Conservation (phyloP, 345 rosid genomes). For the Stellera chamaejasme region DNA sequence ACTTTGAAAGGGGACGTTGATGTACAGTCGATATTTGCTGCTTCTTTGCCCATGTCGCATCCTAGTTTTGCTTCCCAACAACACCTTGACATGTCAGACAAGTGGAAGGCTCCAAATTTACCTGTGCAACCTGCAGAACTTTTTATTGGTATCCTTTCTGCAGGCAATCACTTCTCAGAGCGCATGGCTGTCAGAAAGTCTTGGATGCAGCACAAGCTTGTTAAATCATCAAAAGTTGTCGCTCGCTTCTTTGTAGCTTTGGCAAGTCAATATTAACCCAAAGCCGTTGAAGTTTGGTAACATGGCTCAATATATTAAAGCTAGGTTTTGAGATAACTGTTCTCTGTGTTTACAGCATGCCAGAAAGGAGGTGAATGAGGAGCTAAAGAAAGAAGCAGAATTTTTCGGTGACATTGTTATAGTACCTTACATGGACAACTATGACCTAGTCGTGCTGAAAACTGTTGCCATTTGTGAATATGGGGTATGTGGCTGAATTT, state of each 20-base stretch:
- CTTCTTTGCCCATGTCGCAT: conserved; percentile 75
- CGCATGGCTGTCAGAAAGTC: conserved; percentile 96
- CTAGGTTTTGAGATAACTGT: conserved; percentile 6
- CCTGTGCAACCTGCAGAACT: conserved; percentile 53
- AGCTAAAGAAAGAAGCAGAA: conserved; percentile 91
- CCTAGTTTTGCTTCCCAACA: conserved; percentile 83
- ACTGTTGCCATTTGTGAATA: conserved; percentile 95
- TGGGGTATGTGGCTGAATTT: conserved; percentile 50
- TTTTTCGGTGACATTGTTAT: conserved; percentile 82
- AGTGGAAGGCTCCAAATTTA: conserved; percentile 77
- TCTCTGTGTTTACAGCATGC: conserved; percentile 43
- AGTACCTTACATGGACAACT: conserved; percentile 92
- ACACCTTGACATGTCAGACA: conserved; percentile 67
- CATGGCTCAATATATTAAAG: not conserved
- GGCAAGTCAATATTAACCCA: conserved; percentile 31
- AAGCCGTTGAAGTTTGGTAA: not conserved
- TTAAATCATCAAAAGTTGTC: conserved; percentile 73
- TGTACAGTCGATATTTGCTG: conserved; percentile 73
- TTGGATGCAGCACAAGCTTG: conserved; percentile 88
- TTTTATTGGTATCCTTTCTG: conserved; percentile 86
- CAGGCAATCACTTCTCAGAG: conserved; percentile 91
- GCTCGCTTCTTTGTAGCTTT: conserved; percentile 93
- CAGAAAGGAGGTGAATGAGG: conserved; percentile 85
- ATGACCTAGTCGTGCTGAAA: conserved; percentile 90
- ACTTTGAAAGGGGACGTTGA: conserved; percentile 70